Evolutionary conservation across 2,329 filamentous ascomycete species (phyloP).

Genomic region (Diaporthe sp.): DNA sequence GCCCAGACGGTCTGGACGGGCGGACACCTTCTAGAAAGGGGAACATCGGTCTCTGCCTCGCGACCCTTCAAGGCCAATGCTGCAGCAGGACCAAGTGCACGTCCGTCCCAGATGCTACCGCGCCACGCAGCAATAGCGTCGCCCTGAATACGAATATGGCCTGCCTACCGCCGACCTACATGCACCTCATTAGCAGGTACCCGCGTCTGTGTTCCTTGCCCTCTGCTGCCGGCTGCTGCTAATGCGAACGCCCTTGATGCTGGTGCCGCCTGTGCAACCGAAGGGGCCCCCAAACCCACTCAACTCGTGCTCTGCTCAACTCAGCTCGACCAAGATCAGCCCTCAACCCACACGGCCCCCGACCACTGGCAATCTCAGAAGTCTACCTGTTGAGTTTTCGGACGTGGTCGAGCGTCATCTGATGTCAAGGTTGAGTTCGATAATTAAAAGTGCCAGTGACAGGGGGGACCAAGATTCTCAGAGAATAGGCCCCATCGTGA

Average conservation of each 20-base stretch:
- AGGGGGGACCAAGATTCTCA: slow-evolving; percentile 30
- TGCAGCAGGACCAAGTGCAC: neutral
- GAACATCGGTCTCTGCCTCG: neutral
- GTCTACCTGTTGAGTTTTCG: slow-evolving; percentile 9
- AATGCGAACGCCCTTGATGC: slow-evolving; percentile 26
- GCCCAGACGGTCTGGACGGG: neutral
- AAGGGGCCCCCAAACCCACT: neutral
- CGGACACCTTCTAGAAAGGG: slow-evolving; percentile 13
- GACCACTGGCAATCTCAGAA: slow-evolving; percentile 1
- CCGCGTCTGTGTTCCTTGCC: neutral
- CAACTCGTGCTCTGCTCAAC: neutral
- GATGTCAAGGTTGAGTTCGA: slow-evolving; percentile 31
- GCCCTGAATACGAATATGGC: slow-evolving; percentile 29
- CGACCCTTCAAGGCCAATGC: neutral
- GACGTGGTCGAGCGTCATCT: slow-evolving; percentile 28
- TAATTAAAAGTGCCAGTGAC: slow-evolving; percentile 27
- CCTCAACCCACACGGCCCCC: slow-evolving; percentile 3
- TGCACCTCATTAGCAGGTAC: slow-evolving; percentile 26
- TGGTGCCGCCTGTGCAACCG: neutral
- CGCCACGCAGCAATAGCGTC: slow-evolving; percentile 33
- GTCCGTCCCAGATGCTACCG: slow-evolving; percentile 27
- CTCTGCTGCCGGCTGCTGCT: neutral
- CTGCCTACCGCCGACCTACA: neutral
- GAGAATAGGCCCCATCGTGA: slow-evolving; percentile 22
- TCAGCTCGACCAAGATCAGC: neutral